Evolutionary conservation across 352 stramenopile genomes (phyloP).

Genomic region (Globisporangium acanthophoron): DNA sequence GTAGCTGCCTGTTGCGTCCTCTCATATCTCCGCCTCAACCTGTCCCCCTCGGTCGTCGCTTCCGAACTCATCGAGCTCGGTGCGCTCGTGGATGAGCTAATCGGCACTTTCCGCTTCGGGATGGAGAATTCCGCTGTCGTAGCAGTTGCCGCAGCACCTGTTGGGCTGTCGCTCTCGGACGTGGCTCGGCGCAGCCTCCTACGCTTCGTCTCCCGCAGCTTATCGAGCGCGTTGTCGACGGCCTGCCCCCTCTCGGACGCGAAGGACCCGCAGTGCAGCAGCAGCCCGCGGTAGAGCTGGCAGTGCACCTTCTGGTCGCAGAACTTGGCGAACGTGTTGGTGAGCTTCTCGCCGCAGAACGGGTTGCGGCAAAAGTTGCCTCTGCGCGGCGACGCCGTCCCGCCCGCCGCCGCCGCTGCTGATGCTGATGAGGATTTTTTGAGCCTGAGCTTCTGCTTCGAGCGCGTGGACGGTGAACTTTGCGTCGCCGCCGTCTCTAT

Average conservation of each 20-base stretch:
- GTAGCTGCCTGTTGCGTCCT: not conserved
- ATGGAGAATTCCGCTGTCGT: slow-evolving; percentile 23
- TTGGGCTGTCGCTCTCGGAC: slow-evolving; percentile 11
- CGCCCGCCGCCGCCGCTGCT: not conserved
- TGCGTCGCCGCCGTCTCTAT: slow-evolving; percentile 1
- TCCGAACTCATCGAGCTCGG: not conserved
- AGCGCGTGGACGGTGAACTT: slow-evolving; percentile 1
- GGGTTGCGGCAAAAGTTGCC: slow-evolving; percentile 36
- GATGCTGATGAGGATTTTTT: not conserved
- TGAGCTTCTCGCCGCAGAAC: slow-evolving; percentile 39
- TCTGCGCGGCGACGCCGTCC: not conserved
- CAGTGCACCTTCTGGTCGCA: slow-evolving; percentile 47
- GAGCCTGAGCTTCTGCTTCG: slow-evolving; percentile 6
- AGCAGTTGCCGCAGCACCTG: not conserved
- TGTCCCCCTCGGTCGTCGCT: not conserved
- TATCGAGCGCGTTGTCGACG: slow-evolving; percentile 9
- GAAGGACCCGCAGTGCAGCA: slow-evolving; percentile 39
- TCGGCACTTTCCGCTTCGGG: slow-evolving; percentile 21
- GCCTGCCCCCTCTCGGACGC: slow-evolving; percentile 15
- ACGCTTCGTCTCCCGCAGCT: slow-evolving; percentile 9
- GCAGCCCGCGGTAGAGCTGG: slow-evolving; percentile 44
- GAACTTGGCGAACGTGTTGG: slow-evolving; percentile 34
- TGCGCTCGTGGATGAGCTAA: not conserved
- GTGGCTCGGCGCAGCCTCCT: slow-evolving; percentile 9
- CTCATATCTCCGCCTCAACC: not conserved